Base-by-base conservation (phyloP, 805 yeast species). In the Pichia nakasei region DNA sequence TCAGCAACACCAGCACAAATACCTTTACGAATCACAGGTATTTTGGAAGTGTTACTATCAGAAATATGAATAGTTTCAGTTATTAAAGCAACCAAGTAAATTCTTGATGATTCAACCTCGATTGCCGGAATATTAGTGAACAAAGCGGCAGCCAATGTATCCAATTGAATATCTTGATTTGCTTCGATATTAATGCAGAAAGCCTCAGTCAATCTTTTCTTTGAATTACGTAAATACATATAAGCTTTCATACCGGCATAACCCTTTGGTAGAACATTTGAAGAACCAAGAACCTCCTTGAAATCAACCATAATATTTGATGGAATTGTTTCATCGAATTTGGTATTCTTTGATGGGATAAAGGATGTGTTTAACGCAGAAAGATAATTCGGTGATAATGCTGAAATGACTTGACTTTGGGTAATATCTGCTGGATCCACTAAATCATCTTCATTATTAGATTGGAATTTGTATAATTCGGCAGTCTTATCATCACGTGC, bases 1-100 rank as follows among this genome's bases (percentile, higher is more conserved):
- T 87, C 95, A 33, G 86, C 75, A 15, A 83, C 93, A 60, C 96
- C 96, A 4, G 88, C 89, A 33, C 91, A 93, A 15, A 87, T 76
- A 45, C 95, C 95, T 56, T 81, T 80, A 56, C 85, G 78, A 39
- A 82, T 72, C 37, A 66, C 58, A 33, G 44, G 42, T 13, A 49
- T 37, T 2, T 38, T 9, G 20, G 36, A 32, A 26, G 22, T 35
- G 22, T 37, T 35, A 11, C 5, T 17, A 17, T 39, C 48, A 17
- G 19, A 9, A 34, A 80, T 62, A 34, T 75, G 72, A 40, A 85
- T 71, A 38, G 76, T 78, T 59, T 87, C 95, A 7, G 84, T 80
- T 45, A 87, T 65, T 4, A 82, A 73, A 0, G 86, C 91, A 33
- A 82, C 94, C 50, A 87, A 68, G 54, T 80, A 87, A 32, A 85